Evolutionary conservation across 257 asterid genomes (phyloP), one percentile per base, ranked within the genome.

Genomic region (Orobanche coerulescens): DNA sequence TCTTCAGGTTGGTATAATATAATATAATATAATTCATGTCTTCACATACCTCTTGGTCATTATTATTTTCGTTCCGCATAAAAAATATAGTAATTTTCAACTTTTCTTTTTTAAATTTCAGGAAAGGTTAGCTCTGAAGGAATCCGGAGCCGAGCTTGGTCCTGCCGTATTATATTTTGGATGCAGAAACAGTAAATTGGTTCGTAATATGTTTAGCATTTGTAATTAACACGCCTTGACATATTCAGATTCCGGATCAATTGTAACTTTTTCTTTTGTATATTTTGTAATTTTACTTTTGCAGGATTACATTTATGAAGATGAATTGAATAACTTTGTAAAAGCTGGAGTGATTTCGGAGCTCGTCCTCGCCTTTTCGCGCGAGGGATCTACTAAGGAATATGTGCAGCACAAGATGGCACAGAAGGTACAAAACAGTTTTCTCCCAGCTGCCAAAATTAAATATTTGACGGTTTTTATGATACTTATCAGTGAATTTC

Each of bases 371-470:
- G 99, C 97, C 14, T 90, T 89, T 71, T 93, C 99, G 14, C 94
- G 99, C 0, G 94, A 93, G 76, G 96, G 97, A 31, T 79, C 95
- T 4, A 62, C 76, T 6, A 93, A 93, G 81, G 92, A 93, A 71
- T 93, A 93, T 31, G 97, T 93, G 65, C 99, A 93, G 71, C 97
- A 93, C 84, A 93, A 89, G 77, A 81, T 93, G 97, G 66, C 84
- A 1, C 80, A 84, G 55, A 89, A 84, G 86, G 99, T 93, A 73
- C 42, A 31, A 26, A 1, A 5, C 2, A 51, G 13, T 30, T 51
- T 18, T n/a, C 55, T 42, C 4, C 30, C 22, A 4, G 30, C 3
- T 16, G 2, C 33, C 37, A 14, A n/a, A 11, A 22, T 37, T 34
- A 13, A 25, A 11, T 44, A 1, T 13, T 20, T 40, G 33, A 9